A percentile compares a stretch with the other conserved stretches of the same genome.
phyloP scores from a whole-genome alignment of 768 basidiomycete genomes.

The Collybia sordida region DNA sequence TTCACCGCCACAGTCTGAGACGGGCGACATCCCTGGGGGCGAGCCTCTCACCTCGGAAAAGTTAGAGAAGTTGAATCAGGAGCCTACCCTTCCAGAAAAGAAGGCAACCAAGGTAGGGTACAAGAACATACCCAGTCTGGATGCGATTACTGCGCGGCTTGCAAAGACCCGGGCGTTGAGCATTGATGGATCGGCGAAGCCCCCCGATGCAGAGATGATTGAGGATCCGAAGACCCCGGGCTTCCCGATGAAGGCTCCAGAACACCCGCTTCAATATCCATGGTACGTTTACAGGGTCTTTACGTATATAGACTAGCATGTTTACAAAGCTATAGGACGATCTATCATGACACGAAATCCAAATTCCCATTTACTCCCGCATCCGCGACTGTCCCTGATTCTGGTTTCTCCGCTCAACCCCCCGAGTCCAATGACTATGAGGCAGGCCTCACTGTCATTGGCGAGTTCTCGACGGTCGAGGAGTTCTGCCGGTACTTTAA shows the following conservation, averaged over 20 bases:
- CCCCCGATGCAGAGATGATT: constrained; percentile 76
- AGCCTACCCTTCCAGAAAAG: constrained; percentile 32
- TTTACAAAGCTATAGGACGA: constrained; percentile 57
- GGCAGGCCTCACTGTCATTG: constrained; percentile 82
- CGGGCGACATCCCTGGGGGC: constrained; percentile 34
- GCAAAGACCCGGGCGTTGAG: constrained; percentile 69
- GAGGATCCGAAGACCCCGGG: constrained; percentile 85
- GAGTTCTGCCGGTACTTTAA: constrained; percentile 91
- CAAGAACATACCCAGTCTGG: constrained; percentile 85
- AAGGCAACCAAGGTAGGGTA: constrained; percentile 59
- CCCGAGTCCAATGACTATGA: constrained; percentile 78
- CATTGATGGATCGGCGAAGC: constrained; percentile 62
- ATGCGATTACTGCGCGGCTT: constrained; percentile 80
- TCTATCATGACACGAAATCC: constrained; percentile 87
- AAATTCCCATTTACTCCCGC: constrained; percentile 62
- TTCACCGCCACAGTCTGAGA: constrained; percentile 46
- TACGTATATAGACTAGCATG: constrained; percentile 6
- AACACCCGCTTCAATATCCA: constrained; percentile 81
- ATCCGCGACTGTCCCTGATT: constrained; percentile 24
- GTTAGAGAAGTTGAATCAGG: constrained; percentile 62
- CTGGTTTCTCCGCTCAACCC: constrained; percentile 34
- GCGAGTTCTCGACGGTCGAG: constrained; percentile 89
- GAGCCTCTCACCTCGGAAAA: constrained; percentile 67
- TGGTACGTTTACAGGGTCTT: constrained; percentile 53
- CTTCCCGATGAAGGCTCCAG: constrained; percentile 65